Base-by-base conservation (phyloP, 192 early-diverging fungal species). In the Coemansia sp. region DNA sequence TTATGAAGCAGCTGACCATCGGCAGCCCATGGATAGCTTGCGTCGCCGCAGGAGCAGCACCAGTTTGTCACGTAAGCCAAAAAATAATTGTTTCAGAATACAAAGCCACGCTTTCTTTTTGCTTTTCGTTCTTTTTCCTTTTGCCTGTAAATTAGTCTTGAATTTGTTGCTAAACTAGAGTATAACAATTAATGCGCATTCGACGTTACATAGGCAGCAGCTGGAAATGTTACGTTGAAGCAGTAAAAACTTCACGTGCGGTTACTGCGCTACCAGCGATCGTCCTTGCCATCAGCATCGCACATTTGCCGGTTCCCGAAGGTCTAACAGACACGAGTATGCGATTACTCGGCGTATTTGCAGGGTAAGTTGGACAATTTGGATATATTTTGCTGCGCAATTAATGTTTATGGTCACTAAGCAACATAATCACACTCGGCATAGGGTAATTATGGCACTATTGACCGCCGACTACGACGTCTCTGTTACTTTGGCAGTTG, bases 401-500 rank as follows among this genome's bases (percentile, higher is more conserved):
- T 21, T 1, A 49, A 21, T 22, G 8, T 7, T 4, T 47, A n/a
- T 56, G 53, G 51, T 62, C 79, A 80, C 31, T 35, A 35, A 35
- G 31, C 31, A 35, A 35, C 8, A 35, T 35, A 35, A 35, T 35
- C 9, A 8, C 31, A 35, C 31, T 35, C 31, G 7, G 31, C 31
- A 35, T 59, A 59, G 57, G 14, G 80, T 82, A 38, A 82, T 88
- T 62, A 66, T 78, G 68, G 85, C 83, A 3, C 52, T 88, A 16
- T 66, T 88, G 35, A 81, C 83, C 0, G 79, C 83, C 26, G 54
- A 65, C 61, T 73, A 84, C 52, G 75, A 83, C 51, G 79, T 85
- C 59, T 85, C 88, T 2, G 66, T 84, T 9, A 61, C 88, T 2
- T 75, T 88, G 55, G 67, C 83, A 6, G 71, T 74, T 1, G 86